Evolutionary conservation across 192 early-diverging fungal genomes (phyloP), one percentile per base, ranked within the genome.

Genomic region (Podila clonocystis): DNA sequence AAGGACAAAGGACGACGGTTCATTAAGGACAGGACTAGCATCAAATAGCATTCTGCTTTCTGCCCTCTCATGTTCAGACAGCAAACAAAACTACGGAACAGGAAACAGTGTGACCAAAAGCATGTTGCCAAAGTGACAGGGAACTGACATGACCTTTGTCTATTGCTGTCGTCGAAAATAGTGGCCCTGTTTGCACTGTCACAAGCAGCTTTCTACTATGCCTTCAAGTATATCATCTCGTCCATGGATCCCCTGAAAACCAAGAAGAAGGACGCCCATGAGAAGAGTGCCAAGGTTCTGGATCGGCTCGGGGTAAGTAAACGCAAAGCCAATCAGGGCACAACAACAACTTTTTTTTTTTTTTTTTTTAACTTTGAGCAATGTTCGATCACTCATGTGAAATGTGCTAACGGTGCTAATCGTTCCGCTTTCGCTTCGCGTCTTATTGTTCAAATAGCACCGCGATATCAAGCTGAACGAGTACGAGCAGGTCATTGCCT

Each of bases 401-500:
- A 1, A 7, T 63, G 60, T 22, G n/a, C 17, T 24, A 50, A 55
- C 49, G 1, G 20, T 17, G 41, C 5, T 45, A 7, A 49, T n/a
- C 38, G 20, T 28, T 59, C 19, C 9, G 1, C n/a, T n/a, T n/a
- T n/a, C n/a, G n/a, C n/a, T n/a, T 48, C n/a, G 9, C n/a, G 8
- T 11, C 6, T 30, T 22, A 28, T 29, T 34, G 20, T 67, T 15
- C 41, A 4, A 13, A 45, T 61, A 80, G 77, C 77, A 80, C 52
- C 65, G 65, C 12, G 87, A 93, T 73, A 65, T 98, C 62, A 91
- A 95, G 73, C 82, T 98, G 66, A 95, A 89, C 61, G 96, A 97
- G 75, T 93, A 99, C 82, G 98, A 99, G 84, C 90, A 93, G 75
- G 91, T 96, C 22, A 98, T 99, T 72, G 95, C 95, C 62, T 76